Base-by-base conservation (phyloP, 2,329 filamentous ascomycete species). In the Xylariaceae sp. region DNA sequence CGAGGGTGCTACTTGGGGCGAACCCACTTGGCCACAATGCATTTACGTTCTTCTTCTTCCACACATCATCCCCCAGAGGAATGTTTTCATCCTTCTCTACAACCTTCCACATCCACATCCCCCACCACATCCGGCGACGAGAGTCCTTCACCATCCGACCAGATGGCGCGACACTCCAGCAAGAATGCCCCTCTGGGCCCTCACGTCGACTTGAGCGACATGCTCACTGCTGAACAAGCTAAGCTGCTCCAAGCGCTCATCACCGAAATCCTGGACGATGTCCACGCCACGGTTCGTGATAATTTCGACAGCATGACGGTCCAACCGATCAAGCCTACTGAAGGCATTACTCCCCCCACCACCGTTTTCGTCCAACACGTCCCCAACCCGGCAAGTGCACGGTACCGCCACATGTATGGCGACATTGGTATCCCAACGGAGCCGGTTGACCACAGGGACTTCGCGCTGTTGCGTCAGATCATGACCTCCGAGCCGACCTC, bases 231-330 rank as follows among this genome's bases (percentile, higher is more conserved):
- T 3, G 73, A 76, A 1, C 81, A 86, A 66, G 79, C 76, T 65
- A 74, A 74, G 37, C 82, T 86, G 59, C 71, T 87, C 47, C 72
- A 75, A n/a, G 73, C 75, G 2, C 75, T 87, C 10, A 71, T 83
- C 59, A 75, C 70, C 30, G 76, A 77, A 51, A 80, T 85, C 62
- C 80, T 79, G 41, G 82, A 85, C 53, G 75, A 75, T 44, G 82
- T 87, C 75, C 76, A 80, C 58, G 77, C 76, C 55, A 77, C 82
- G 47, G 75, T 86, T 59, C 74, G 70, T 62, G 75, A 77, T 55
- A 76, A 77, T 59, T 86, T 86, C 63, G 80, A 84, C 64, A 76
- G 74, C 4, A 73, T 78, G 18, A 72, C 55, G 2, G 53, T 73
- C 13, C 67, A 70, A 39, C 69, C 72, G 6, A 71, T 74, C n/a